These are phyloP conservation scores for Juglanconis oblonga DNA, from an alignment of 2,329 filamentous ascomycete species.

Conservation along the genomic window DNA sequence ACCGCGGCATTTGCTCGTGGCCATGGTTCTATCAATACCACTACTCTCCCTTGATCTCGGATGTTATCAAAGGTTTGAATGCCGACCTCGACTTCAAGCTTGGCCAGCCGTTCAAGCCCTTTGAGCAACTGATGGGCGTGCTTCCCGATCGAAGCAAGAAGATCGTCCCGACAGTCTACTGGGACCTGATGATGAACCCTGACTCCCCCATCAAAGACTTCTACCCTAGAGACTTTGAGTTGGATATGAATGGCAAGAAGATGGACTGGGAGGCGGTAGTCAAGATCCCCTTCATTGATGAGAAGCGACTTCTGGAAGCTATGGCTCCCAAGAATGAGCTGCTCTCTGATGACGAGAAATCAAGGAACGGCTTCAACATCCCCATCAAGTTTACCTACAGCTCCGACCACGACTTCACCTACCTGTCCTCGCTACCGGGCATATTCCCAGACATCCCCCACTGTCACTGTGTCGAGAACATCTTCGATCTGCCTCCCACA, in stretches of 20 bases:
- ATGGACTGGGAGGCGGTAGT: slow-evolving; percentile 99
- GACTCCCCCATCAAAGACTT: slow-evolving; percentile 96
- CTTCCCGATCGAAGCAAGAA: slow-evolving; percentile 95
- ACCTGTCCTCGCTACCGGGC: slow-evolving; percentile 83
- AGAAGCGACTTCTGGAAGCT: slow-evolving; percentile 76
- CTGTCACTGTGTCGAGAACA: slow-evolving; percentile 92
- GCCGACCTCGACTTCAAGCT: slow-evolving; percentile 90
- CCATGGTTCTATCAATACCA: slow-evolving; percentile 98
- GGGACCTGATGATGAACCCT: slow-evolving; percentile 86
- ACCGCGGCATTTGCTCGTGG: slow-evolving; percentile 95
- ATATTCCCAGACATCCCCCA: slow-evolving; percentile 85
- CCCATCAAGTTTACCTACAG: slow-evolving; percentile 91
- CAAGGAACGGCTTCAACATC: slow-evolving; percentile 86
- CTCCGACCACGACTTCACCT: slow-evolving; percentile 71
- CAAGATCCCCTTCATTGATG: slow-evolving; percentile 98
- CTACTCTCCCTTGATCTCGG: slow-evolving; percentile 91
- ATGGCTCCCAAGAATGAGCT: slow-evolving; percentile 82
- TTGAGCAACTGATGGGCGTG: slow-evolving; percentile 97
- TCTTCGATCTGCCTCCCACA: slow-evolving; percentile 89
- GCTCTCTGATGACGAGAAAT: slow-evolving; percentile 74
- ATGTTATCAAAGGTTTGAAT: slow-evolving; percentile 82
- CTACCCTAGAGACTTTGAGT: slow-evolving; percentile 92
- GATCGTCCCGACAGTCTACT: slow-evolving; percentile 85
- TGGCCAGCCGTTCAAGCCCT: slow-evolving; percentile 91
- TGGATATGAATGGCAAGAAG: slow-evolving; percentile 99